Percentiles rank a stretch among this genome's conserved stretches.
phyloP scores from a whole-genome alignment of 257 asterid genomes.

The Coffea canephora region DNA sequence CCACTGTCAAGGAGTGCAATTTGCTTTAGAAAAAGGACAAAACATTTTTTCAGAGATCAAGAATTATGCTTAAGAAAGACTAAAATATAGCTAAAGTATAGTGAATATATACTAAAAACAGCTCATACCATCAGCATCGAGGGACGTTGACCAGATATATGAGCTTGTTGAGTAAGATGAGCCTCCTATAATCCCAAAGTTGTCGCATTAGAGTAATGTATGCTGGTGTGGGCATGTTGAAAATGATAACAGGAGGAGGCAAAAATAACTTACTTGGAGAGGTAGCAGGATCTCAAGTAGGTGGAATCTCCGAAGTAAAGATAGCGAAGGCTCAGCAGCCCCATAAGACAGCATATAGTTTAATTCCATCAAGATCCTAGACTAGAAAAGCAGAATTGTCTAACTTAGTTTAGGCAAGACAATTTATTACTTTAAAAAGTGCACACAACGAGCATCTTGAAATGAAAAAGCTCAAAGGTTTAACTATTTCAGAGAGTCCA shows the following conservation, averaged over 20 bases:
- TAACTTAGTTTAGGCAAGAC: background rate
- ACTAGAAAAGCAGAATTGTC: constrained; percentile 34
- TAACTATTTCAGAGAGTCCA: background rate
- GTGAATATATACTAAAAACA: constrained; percentile 6
- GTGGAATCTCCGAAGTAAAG: constrained; percentile 63
- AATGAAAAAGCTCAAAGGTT: background rate
- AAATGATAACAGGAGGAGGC: constrained; percentile 11
- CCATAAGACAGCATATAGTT: constrained; percentile 93
- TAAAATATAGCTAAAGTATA: background rate
- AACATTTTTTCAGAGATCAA: background rate
- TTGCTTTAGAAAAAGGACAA: background rate
- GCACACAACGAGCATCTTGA: background rate
- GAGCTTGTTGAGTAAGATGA: constrained; percentile 54
- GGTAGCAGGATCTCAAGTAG: constrained; percentile 76
- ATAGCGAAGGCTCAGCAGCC: constrained; percentile 84
- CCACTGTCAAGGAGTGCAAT: constrained; percentile 2
- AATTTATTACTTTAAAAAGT: background rate
- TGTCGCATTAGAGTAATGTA: background rate
- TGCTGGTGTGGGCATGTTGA: constrained; percentile 5
- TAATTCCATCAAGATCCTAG: constrained; percentile 73
- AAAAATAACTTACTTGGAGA: constrained; percentile 58
- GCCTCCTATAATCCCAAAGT: constrained; percentile 54
- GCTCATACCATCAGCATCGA: constrained; percentile 70
- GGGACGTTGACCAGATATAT: constrained; percentile 37
- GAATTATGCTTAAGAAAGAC: background rate